phyloP scores from a whole-genome alignment of 1,139 yeast species.

The Hansenula lynferdii region DNA sequence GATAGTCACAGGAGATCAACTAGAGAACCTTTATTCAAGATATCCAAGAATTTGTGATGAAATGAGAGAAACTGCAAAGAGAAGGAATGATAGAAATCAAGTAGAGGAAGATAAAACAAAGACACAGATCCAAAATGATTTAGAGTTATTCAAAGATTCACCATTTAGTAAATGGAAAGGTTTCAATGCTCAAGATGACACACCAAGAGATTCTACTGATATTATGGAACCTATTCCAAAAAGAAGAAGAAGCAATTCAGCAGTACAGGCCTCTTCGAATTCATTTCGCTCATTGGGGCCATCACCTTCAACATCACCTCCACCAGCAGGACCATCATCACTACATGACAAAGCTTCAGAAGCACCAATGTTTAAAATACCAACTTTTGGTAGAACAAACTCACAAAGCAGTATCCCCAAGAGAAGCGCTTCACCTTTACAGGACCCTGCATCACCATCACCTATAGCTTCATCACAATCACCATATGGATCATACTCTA shows the following conservation, averaged over 20 bases:
- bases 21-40: constrained; percentile 47
- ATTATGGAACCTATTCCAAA: neutral
- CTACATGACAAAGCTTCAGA: neutral
- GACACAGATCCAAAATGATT: neutral
- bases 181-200: constrained; percentile 6
- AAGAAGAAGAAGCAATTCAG: constrained; percentile 3
- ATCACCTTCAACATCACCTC: neutral
- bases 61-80: constrained; percentile 55
- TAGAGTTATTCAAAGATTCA: constrained; percentile 1
- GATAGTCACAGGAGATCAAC: constrained; percentile 48
- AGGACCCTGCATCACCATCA: neutral
- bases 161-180: constrained; percentile 22
- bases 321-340: neutral
- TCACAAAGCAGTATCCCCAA: too few relatives aligned
- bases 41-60: constrained; percentile 57
- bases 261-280: neutral
- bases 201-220: neutral
- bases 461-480: constrained; percentile 4
- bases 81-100: constrained; percentile 30
- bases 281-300: neutral
- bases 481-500: constrained; percentile 4
- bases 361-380: neutral
- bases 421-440: constrained; percentile 1
- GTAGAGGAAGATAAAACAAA: constrained; percentile 5
- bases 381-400: neutral